Evolutionary conservation across 2,329 filamentous ascomycete species (phyloP).

Genomic region (Colletotrichum sp.): DNA sequence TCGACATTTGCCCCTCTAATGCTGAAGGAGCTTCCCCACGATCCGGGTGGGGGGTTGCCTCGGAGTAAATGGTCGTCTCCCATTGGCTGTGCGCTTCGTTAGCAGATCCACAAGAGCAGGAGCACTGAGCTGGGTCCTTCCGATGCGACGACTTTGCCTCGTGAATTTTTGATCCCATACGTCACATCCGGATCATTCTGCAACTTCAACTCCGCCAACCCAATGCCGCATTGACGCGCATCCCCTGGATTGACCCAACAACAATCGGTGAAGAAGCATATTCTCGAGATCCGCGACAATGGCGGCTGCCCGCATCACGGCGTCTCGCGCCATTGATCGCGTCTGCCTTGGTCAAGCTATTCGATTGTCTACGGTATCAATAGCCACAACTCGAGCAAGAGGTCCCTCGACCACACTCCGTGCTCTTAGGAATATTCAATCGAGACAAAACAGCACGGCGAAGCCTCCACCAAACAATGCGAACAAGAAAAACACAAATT

Average conservation of each 20-base stretch:
- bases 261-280: not conserved
- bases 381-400: not conserved
- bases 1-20: constrained; percentile 16
- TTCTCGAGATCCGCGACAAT: not conserved
- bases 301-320: constrained; percentile 15
- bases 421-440: not conserved
- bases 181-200: not conserved
- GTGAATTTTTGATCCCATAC: constrained; percentile 2
- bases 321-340: constrained; percentile 1
- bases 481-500: constrained; percentile 22
- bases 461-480: not conserved
- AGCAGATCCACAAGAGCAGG: constrained; percentile 4
- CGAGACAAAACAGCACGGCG: constrained; percentile 1
- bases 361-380: not conserved
- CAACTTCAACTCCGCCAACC: not conserved
- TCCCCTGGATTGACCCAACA: not conserved
- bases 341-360: not conserved
- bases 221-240: not conserved
- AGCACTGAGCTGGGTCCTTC: not conserved
- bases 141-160: not conserved
- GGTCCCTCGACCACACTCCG: not conserved
- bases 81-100: not conserved
- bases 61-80: not conserved
- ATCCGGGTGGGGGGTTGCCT: constrained; percentile 9
- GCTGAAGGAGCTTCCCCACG: constrained; percentile 17